A percentile compares a stretch with the other conserved stretches of the same genome.
Evolutionary conservation across 352 stramenopile genomes (phyloP).

Genomic region (Phytophthora sp.): DNA sequence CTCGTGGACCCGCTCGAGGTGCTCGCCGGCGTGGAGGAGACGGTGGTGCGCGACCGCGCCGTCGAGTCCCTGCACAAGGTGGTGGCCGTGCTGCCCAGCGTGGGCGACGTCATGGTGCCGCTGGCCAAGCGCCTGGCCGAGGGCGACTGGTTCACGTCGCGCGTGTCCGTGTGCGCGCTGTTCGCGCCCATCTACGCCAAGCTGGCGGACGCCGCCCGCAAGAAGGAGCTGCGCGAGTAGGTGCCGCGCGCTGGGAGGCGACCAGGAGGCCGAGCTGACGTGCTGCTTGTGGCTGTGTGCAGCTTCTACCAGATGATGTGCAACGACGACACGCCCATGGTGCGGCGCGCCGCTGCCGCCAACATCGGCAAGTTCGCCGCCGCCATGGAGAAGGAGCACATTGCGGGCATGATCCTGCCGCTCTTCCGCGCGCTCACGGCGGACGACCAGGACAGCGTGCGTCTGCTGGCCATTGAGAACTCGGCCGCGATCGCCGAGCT

Average conservation of each 20-base stretch:
- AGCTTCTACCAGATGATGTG: constrained; percentile 83
- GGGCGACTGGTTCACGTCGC: constrained; percentile 90
- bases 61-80: constrained; percentile 82
- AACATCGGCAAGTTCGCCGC: constrained; percentile 86
- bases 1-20: constrained; percentile 92
- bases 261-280: not conserved
- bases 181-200: constrained; percentile 80
- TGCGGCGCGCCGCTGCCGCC: constrained; percentile 75
- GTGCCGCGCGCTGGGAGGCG: constrained; percentile 13
- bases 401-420: constrained; percentile 71
- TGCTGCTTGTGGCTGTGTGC: constrained; percentile 16
- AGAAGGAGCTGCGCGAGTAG: constrained; percentile 88
- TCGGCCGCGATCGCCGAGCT: constrained; percentile 78
- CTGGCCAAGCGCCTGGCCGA: constrained; percentile 81
- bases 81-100: constrained; percentile 62
- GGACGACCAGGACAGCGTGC: constrained; percentile 96
- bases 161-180: constrained; percentile 86
- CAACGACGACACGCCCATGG: constrained; percentile 90
- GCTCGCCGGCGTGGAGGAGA: constrained; percentile 93
- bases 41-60: constrained; percentile 90
- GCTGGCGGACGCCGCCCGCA: constrained; percentile 57
- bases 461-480: constrained; percentile 91
- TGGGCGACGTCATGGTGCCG: constrained; percentile 72
- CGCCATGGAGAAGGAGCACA: constrained; percentile 78
- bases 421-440: constrained; percentile 90